Base-by-base conservation (phyloP, 2,329 filamentous ascomycete genomes). In the Teratosphaeria zuluensis region DNA sequence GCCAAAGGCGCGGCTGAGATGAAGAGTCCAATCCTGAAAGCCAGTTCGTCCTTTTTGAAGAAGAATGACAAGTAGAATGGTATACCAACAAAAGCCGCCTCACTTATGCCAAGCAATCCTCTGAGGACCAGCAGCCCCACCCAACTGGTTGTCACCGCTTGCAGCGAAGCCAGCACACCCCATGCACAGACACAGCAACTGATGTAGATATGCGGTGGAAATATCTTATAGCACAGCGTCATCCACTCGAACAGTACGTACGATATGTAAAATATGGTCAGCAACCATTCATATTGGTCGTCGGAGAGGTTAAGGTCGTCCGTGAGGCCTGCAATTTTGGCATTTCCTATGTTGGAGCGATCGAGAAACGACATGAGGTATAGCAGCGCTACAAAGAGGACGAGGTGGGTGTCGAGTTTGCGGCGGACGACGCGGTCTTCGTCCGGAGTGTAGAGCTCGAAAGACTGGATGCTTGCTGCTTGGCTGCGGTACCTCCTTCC, bases 11-110 rank as follows among this genome's bases (percentile, higher is more conserved):
- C 82, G 0, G 83, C 92, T 0, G 89, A 91, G 57, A 96, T 86
- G 73, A 96, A 95, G 1, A 95, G 80, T 24, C 90, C 92, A 0
- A 89, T 94, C 42, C 92, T 80, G 61, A 94, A 87, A 0, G 92
- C 92, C 35, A 96, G 77, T 72, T 97, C 92, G 53, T 84, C 76
- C 6, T 82, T 75, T 14, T 77, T 78, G 69, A 82, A 86, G 73
- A 87, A 86, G 66, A 85, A 81, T 0, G 82, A 84, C 8, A 87
- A 71, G 61, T 84, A 86, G 66, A 85, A 85, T 0, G 84, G 84
- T 0, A 86, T 79, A 4, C 84, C 84, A 0, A 84, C 82, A 65
- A 86, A 86, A 0, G 83, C 84, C 0, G 83, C 84, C 71, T 86
- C 84, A 12, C 78, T 76, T 53, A 84, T 75, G 0, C 82, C 82